Conservation (phyloP, 2,329 filamentous ascomycete species). For the Rachicladosporium sp. region DNA sequence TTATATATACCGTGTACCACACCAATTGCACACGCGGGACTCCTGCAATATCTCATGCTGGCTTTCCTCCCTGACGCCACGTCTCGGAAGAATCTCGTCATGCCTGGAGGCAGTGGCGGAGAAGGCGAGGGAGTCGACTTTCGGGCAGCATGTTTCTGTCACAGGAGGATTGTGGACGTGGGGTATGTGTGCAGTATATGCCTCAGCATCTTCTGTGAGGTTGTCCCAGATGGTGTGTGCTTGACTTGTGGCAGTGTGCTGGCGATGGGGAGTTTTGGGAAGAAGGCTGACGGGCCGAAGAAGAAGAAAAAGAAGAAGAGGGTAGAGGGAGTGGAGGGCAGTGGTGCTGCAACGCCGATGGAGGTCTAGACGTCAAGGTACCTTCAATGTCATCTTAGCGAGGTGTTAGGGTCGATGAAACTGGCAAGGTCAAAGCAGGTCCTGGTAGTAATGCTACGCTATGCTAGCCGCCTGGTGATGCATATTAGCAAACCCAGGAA, state of each 20-base stretch:
- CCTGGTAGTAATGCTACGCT: no score
- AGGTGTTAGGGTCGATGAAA: no score
- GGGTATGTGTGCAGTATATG: conserved; percentile 96
- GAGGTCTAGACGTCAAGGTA: no score
- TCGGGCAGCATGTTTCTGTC: conserved; percentile 95
- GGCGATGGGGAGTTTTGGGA: conserved; percentile 62
- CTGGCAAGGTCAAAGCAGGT: no score
- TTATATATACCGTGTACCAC: conserved; percentile 49
- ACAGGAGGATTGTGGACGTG: conserved; percentile 77
- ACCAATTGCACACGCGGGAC: conserved; percentile 34
- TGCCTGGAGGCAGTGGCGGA: conserved; percentile 44
- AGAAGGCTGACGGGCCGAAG: conserved; percentile 57
- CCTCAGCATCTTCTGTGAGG: conserved; percentile 78
- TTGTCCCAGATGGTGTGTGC: conserved; percentile 53
- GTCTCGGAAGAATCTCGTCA: conserved; percentile 53
- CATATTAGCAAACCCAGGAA: no score
- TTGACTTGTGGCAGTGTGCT: conserved; percentile 73
- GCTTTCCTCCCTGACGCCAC: conserved; percentile 67
- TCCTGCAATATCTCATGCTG: conserved; percentile 91
- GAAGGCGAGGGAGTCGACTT: conserved; percentile 79
- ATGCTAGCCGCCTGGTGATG: no score
- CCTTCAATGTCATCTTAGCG: no score
- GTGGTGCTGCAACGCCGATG: conserved; percentile 21
- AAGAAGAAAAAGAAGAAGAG: conserved; percentile 70
- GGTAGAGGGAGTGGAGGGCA: conserved; percentile 33